These are phyloP conservation scores for Kuraishia borneana DNA, from an alignment of 805 yeast species.

Conservation along the genomic window DNA sequence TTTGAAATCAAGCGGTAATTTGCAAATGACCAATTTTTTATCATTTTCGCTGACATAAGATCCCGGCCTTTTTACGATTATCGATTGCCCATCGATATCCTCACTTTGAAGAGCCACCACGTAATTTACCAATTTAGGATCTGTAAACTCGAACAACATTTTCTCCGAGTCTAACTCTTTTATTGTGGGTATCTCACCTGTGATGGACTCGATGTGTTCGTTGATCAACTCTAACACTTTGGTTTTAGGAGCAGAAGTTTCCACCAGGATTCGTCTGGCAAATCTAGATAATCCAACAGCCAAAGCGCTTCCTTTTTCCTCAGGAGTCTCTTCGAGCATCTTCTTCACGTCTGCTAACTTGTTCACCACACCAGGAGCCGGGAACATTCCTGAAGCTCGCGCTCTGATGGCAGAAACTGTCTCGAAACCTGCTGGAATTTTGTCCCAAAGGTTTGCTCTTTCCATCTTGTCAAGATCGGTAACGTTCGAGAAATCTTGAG, in stretches of 20 bases:
- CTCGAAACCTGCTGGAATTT: slow-evolving; percentile 63
- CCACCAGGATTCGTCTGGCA: slow-evolving; percentile 12
- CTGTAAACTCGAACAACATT: slow-evolving; percentile 40
- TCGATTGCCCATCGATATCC: slow-evolving; percentile 5
- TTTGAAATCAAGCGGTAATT: slow-evolving; percentile 29
- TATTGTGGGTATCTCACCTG: not conserved
- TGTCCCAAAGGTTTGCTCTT: slow-evolving; percentile 56
- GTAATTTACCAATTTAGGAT: slow-evolving; percentile 43
- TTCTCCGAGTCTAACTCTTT: slow-evolving; percentile 6
- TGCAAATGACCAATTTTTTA: slow-evolving; percentile 32
- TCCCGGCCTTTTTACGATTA: slow-evolving; percentile 9
- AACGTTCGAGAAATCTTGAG: no score
- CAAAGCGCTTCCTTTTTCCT: slow-evolving; percentile 11
- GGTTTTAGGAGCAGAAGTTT: not conserved
- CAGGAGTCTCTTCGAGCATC: slow-evolving; percentile 12
- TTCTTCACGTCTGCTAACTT: slow-evolving; percentile 26
- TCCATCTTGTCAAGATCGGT: slow-evolving; percentile 40
- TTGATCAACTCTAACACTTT: not conserved
- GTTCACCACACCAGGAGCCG: slow-evolving; percentile 51
- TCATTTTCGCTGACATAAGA: slow-evolving; percentile 29
- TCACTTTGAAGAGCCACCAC: slow-evolving; percentile 25
- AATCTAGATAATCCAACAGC: slow-evolving; percentile 14
- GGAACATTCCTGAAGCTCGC: slow-evolving; percentile 68
- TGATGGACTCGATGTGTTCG: not conserved
- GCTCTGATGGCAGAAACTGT: slow-evolving; percentile 66